Base-by-base conservation (phyloP, 129 eudicot species). In the Helianthus tuberosus region DNA sequence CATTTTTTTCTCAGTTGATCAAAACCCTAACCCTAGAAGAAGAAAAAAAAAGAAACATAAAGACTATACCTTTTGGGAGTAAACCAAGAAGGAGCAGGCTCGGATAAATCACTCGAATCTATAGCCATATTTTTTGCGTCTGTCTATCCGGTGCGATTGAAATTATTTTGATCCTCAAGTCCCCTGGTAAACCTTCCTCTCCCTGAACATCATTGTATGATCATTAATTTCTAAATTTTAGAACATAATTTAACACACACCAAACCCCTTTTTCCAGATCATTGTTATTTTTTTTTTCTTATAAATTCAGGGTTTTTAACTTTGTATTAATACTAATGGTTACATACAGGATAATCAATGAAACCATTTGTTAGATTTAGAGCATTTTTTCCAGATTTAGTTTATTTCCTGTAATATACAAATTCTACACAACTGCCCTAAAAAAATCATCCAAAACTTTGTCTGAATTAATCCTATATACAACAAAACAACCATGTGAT, bases 21-120 rank as follows among this genome's bases (percentile, higher is more conserved):
- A 36, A 51, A 25, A 43, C 47, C 47, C 47, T 43, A 64, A 63
- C 50, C 62, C 62, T 39, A 72, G 16, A 77, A 50, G 51, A 63
- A 52, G 29, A 50, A 55, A 36, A 20, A 15, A 25, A 2, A 80
- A 61, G 49, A 57, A 48, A 58, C 23, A 57, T 13, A 6, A 67
- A 84, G 68, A 62, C 6, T 2, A 20, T 63, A 93, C 97, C 96
- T 90, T 85, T 86, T 86, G 3, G 98, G 97, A 54, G 97, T 88
- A 66, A 93, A 93, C 98, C 98, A 93, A 43, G 98, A 90, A 66
- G 97, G 97, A 9, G 81, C 74, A 47, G 93, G 75, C 60, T 77
- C 81, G 3, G 85, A 62, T 52, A 68, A 60, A 12, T 82, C 9
- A 67, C 78, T 23, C 70, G 66, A 71, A 77, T 77, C 66, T 20